phyloP scores from a whole-genome alignment of 345 rosid species.

The Populus nigra region DNA sequence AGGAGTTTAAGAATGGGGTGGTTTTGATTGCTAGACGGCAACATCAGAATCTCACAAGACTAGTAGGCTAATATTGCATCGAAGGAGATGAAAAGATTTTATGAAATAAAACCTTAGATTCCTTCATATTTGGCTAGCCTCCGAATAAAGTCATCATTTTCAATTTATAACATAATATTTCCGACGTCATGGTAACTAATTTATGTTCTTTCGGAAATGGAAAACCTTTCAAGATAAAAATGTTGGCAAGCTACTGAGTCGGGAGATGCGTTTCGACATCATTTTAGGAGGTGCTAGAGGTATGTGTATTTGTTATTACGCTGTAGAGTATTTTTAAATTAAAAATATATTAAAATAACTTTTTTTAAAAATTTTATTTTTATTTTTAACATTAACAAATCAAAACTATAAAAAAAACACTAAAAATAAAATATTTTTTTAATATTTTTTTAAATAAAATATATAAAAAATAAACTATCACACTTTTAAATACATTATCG shows the following conservation, averaged over 20 bases:
- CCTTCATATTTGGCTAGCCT: not conserved
- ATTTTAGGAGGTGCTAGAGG: not conserved
- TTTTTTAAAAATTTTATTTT: no score
- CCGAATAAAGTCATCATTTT: not conserved
- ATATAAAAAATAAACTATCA: no score
- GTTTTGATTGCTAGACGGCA: conserved; percentile 16
- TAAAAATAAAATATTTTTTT: no score
- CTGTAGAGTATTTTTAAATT: no score
- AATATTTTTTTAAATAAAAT: no score
- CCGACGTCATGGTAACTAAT: not conserved
- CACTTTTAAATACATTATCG: not conserved
- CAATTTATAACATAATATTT: no score
- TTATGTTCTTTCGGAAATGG: not conserved
- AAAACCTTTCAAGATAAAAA: not conserved
- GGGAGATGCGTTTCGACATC: not conserved
- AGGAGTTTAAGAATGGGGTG: conserved; percentile 19
- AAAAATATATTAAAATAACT: no score
- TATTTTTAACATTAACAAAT: no score
- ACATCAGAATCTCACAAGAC: conserved; percentile 14
- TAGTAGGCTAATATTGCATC: conserved; percentile 11
- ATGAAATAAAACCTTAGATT: not conserved
- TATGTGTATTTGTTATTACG: no score
- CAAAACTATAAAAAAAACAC: no score
- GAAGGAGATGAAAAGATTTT: conserved; percentile 15
- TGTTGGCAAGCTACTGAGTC: not conserved